Evolutionary conservation across 1,284 basidiomycete species (phyloP), one percentile per base, ranked within the genome.

Genomic region (Puccinia hordei): DNA sequence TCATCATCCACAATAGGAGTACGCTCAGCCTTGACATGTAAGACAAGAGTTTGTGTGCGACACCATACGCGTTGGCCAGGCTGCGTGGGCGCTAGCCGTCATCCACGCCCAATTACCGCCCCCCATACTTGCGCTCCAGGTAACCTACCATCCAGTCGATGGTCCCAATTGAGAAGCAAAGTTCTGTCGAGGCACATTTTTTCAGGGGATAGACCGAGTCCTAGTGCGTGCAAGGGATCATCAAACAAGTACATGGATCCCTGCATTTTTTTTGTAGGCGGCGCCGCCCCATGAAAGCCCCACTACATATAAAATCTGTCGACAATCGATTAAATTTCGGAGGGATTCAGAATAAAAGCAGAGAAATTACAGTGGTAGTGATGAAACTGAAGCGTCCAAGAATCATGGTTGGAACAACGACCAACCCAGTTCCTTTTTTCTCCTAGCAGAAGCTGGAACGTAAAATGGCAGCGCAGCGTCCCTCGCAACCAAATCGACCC

Each of bases 321-420:
- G 61, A 35, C 19, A 63, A 35, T 63, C 33, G 61, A 63, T 30
- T 63, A 35, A 19, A 63, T 63, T 22, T n/a, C 61, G 61, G 61
- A 30, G 61, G 10, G 12, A 63, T 63, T 63, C 13, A 30, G 15
- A 30, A 27, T 13, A 59, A 59, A 59, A 3, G 1, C 57, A 27
- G 57, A 2, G 9, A 33, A 41, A 12, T 4, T 41, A 12, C 38
- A 41, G 6, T 41, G 38, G 38, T 41, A 41, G 38, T 51, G 13
- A 51, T 51, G 17, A 51, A n/a, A 15, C 49, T 61, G 30, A 61
- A 17, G 12, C 59, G 59, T 35, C 27, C 3, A 19, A 9, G 53
- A 55, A 12, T 55, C 53, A 24, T 24, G 19, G 24, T 19, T 55
- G 53, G 53, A 4, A 55, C 53, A 19, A 55, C 17, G 46, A 19